Evolutionary conservation across 2,329 filamentous ascomycete species (phyloP).

Genomic region (Fusarium nelsonii): DNA sequence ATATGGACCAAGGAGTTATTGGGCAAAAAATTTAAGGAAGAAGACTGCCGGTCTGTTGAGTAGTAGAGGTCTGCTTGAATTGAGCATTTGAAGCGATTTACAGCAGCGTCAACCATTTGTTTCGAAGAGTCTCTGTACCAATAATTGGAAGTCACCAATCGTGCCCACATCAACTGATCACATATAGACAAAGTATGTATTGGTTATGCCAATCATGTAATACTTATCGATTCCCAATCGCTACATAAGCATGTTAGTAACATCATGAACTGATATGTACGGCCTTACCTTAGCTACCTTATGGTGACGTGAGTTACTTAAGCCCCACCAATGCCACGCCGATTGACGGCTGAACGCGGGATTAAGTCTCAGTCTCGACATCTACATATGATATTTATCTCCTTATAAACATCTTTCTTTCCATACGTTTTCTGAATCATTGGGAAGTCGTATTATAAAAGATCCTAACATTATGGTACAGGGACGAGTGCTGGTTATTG

Average conservation of each 20-base stretch:
- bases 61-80: conserved; percentile 5
- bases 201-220: neutral
- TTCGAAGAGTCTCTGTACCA: neutral
- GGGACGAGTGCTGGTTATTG: conserved; percentile 79
- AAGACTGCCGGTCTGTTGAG: conserved; percentile 6
- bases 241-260: conserved; percentile 2
- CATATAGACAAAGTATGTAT: neutral
- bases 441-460: neutral
- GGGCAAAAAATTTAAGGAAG: conserved; percentile 22
- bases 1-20: conserved; percentile 36
- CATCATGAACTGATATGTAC: conserved; percentile 32
- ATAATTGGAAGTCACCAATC: neutral
- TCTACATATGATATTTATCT: neutral
- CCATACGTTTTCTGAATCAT: neutral
- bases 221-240: neutral
- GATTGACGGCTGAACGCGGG: conserved; percentile 27
- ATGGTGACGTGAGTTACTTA: conserved; percentile 27
- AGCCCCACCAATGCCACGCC: conserved; percentile 30
- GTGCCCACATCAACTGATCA: neutral
- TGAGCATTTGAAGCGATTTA: conserved; percentile 14
- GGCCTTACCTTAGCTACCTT: conserved; percentile 1
- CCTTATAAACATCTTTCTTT: no score
- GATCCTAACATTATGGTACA: conserved; percentile 51
- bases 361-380: conserved; percentile 18
- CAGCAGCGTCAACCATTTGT: neutral